Percentiles rank a stretch among this genome's conserved stretches.
phyloP scores from a whole-genome alignment of 176 grass and related monocot genomes.

The Saccharum officinarum region DNA sequence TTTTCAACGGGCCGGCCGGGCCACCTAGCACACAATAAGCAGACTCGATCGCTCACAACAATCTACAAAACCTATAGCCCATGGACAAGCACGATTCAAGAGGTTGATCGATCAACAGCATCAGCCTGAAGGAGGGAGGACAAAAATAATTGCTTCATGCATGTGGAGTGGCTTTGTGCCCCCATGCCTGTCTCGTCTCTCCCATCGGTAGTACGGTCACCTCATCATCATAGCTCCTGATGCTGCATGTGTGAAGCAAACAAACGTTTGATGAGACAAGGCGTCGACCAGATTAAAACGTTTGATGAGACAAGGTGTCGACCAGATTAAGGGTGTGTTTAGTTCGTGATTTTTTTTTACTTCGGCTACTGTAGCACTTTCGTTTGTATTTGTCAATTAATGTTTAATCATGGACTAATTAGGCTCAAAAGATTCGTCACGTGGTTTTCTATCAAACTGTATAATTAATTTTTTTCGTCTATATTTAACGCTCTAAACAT shows the following conservation, averaged over 20 bases:
- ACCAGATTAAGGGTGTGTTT: too few species aligned
- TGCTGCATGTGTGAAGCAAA: conserved; percentile 24
- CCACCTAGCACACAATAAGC: conserved; percentile 38
- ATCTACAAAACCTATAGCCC: conserved; percentile 50
- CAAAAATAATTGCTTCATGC: conserved; percentile 10
- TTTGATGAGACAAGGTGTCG: too few species aligned
- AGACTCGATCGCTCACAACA: conserved; percentile 3
- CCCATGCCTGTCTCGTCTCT: conserved; percentile 11
- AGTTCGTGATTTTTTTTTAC: too few species aligned
- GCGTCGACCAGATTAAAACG: background rate
- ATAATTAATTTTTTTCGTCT: too few species aligned
- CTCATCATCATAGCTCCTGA: conserved; percentile 43
- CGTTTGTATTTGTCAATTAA: too few species aligned
- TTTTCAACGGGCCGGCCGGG: conserved; percentile 37
- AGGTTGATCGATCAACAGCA: background rate
- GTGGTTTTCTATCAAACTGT: too few species aligned
- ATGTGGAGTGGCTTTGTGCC: background rate
- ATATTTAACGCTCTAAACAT: too few species aligned
- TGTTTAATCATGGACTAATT: too few species aligned
- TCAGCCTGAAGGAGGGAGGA: conserved; percentile 9
- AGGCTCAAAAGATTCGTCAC: too few species aligned
- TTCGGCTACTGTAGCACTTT: too few species aligned
- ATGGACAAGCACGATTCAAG: background rate
- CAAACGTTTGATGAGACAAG: conserved; percentile 34
- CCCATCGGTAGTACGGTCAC: conserved; percentile 1